A percentile compares a stretch with the other conserved stretches of the same genome.
Conservation (phyloP, 2,329 filamentous ascomycete genomes). For the Fusarium hostae region DNA sequence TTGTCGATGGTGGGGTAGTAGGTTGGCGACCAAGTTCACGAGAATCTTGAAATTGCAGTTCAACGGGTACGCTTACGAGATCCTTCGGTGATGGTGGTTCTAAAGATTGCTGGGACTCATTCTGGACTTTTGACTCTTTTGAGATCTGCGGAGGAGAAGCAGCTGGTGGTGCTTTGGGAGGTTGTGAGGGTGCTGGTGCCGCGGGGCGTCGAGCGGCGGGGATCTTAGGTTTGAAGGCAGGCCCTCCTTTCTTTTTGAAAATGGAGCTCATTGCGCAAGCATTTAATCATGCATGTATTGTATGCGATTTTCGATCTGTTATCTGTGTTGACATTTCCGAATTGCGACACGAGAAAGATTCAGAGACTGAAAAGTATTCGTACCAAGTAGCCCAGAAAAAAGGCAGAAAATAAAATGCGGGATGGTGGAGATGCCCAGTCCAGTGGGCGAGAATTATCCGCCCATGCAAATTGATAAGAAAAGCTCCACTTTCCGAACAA, state of each 20-base stretch:
- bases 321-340: constrained; percentile 33
- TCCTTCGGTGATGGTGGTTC: constrained; percentile 4
- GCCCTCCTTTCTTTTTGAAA: constrained; percentile 72
- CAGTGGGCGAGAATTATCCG: constrained; percentile 50
- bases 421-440: constrained; percentile 38
- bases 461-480: constrained; percentile 49
- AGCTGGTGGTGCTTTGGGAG: constrained; percentile 29
- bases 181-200: constrained; percentile 48
- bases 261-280: constrained; percentile 69
- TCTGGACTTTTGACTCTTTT: constrained; percentile 25
- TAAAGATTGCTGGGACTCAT: constrained; percentile 3
- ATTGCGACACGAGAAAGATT: constrained; percentile 9
- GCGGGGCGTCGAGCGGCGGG: constrained; percentile 63
- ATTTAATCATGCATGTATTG: constrained; percentile 19
- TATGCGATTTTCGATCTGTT: constrained; percentile 14
- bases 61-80: neutral
- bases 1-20: constrained; percentile 39
- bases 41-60: constrained; percentile 21
- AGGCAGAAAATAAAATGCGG: constrained; percentile 48
- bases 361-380: constrained; percentile 35
- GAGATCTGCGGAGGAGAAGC: constrained; percentile 23
- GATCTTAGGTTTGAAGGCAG: constrained; percentile 77
- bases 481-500: constrained; percentile 33
- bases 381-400: constrained; percentile 38
- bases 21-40: constrained; percentile 28